Evolutionary conservation across 768 basidiomycete species (phyloP), one percentile per base, ranked within the genome.

Genomic region (Pisolithus sp.): DNA sequence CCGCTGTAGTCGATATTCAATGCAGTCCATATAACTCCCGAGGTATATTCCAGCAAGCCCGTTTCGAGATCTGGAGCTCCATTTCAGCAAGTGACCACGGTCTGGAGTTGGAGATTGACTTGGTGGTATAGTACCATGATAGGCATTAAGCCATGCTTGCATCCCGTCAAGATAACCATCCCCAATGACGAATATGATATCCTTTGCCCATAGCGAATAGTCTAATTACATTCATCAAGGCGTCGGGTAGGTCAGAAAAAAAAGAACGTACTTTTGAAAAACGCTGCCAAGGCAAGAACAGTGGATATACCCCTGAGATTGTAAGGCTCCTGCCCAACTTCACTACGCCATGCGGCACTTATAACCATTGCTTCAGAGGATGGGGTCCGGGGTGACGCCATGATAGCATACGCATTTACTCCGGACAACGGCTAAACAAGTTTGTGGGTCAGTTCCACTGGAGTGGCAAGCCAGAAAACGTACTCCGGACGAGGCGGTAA

Each of bases 1-100:
- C 93, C 89, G 1, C 93, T 91, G 66, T 97, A 98, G 65, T 98
- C 96, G 40, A 99, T 81, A 59, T 88, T 89, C 43, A 99, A 70
- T 10, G 93, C 93, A 1, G 89, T 92, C 96, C 96, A 99, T 40
- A 99, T 88, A 6, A 93, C 86, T 3, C 93, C 94, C 2, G 91
- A 90, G 2, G 81, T 67, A 21, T 89, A 62, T 31, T 73, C 68
- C 36, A 96, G 73, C 8, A 75, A 71, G 34, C 88, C 82, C 1
- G 80, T 78, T n/a, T 72, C 58, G 17, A 93, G 72, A 62, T 86
- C 92, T 93, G 44, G 36, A 7, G 24, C 45, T 20, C 10, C 18
- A 30, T 3, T 36, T 58, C 21, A 56, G 49, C 54, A 50, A 5
- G 18, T 1, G 2, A 20, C 36, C 20, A 8, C n/a, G 52, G 28